Evolutionary conservation across 2,329 filamentous ascomycete genomes (phyloP).

Genomic region (Penicillium sp.): DNA sequence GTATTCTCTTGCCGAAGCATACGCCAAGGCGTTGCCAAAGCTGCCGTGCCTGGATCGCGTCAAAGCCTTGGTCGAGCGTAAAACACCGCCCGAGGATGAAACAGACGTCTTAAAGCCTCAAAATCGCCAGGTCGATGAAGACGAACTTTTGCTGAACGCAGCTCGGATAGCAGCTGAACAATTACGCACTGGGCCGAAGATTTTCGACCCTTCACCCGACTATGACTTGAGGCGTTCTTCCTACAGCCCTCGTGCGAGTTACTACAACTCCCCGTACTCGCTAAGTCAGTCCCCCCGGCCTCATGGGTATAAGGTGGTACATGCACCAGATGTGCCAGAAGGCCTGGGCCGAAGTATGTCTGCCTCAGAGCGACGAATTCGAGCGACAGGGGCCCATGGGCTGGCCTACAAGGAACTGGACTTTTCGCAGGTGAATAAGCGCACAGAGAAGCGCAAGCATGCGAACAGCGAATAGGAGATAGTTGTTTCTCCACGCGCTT

Average conservation of each 20-base stretch:
- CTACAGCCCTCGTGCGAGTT: constrained; percentile 32
- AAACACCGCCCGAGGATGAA: constrained; percentile 24
- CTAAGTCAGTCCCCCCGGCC: constrained; percentile 36
- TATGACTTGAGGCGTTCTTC: constrained; percentile 31
- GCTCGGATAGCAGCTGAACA: constrained; percentile 47
- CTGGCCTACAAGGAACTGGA: constrained; percentile 47
- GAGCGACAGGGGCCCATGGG: constrained; percentile 48
- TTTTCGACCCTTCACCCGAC: constrained; percentile 27
- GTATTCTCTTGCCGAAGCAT: constrained; percentile 34
- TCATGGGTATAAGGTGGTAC: constrained; percentile 47
- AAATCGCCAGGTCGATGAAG: constrained; percentile 40
- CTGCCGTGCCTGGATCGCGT: constrained; percentile 32
- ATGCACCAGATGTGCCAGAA: constrained; percentile 42
- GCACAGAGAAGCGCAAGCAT: constrained; percentile 1
- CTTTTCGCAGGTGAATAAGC: constrained; percentile 27
- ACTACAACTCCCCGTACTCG: constrained; percentile 29
- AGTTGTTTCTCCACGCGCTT: not conserved
- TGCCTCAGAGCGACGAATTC: constrained; percentile 48
- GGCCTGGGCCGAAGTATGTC: constrained; percentile 46
- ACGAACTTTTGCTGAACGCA: constrained; percentile 46
- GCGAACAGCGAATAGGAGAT: not conserved
- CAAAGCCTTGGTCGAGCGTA: constrained; percentile 32
- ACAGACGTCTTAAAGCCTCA: constrained; percentile 15
- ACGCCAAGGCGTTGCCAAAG: constrained; percentile 39
- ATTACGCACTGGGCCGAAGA: constrained; percentile 40